These are phyloP conservation scores for Trypanosoma mega DNA, from an alignment of 208 protist species.

Conservation along the genomic window DNA sequence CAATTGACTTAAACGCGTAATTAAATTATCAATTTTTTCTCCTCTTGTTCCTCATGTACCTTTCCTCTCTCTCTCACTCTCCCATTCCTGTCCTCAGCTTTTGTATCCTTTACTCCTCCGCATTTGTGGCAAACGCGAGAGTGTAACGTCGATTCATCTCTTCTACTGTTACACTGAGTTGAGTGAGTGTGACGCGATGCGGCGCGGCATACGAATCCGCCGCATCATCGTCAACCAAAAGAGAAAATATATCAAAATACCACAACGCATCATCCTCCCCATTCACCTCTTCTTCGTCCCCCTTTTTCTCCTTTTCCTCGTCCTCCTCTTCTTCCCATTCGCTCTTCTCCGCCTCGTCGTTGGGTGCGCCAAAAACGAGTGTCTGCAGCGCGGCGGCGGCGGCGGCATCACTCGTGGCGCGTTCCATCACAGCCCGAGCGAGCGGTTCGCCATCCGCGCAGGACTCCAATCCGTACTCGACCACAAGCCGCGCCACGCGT, in stretches of 20 bases:
- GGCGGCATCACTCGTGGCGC: slow-evolving; percentile 52
- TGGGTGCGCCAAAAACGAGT: slow-evolving; percentile 45
- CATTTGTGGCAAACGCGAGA: not conserved
- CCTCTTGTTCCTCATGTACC: not conserved
- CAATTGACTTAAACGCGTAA: too few relatives aligned
- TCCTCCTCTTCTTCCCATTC: slow-evolving; percentile 5
- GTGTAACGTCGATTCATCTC: slow-evolving; percentile 40
- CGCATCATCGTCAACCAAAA: slow-evolving; percentile 30
- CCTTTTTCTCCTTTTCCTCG: slow-evolving; percentile 5
- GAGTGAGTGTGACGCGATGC: slow-evolving; percentile 42
- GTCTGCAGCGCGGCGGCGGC: slow-evolving; percentile 60
- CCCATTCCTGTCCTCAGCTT: not conserved
- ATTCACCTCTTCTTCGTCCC: slow-evolving; percentile 18
- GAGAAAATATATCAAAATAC: slow-evolving; percentile 52
- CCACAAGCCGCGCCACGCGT: slow-evolving; percentile 51
- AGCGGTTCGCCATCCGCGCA: slow-evolving; percentile 58
- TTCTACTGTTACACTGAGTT: slow-evolving; percentile 40
- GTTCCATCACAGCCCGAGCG: slow-evolving; percentile 70
- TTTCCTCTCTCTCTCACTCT: not conserved
- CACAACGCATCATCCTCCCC: not conserved
- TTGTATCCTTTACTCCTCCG: not conserved
- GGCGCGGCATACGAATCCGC: slow-evolving; percentile 1
- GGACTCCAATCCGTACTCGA: slow-evolving; percentile 80
- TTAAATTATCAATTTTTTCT: not conserved
- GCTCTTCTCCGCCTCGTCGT: slow-evolving; percentile 4